Conservation (phyloP, 23 red algal species). For the Gracilariopsis chorda region DNA sequence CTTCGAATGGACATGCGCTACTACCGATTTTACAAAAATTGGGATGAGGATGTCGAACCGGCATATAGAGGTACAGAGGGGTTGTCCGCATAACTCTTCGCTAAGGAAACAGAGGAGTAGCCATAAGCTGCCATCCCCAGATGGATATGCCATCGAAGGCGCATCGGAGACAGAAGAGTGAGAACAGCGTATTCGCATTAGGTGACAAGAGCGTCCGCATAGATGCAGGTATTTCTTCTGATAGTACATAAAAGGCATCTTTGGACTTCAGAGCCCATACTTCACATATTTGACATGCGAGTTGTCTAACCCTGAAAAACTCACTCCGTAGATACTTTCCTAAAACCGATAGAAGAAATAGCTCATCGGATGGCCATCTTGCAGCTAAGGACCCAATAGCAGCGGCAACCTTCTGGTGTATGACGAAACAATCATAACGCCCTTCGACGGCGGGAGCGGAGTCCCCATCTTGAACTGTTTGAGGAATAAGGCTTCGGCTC, state of each 20-base stretch:
- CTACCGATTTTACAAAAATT: no score
- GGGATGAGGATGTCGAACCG: no score
- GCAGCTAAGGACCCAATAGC: constrained; percentile 48
- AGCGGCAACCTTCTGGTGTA: constrained; percentile 56
- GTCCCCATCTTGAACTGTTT: constrained; percentile 31
- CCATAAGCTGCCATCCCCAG: no score
- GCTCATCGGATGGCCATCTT: constrained; percentile 38
- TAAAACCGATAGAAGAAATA: background rate
- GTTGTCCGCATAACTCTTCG: no score
- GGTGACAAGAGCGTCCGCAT: background rate
- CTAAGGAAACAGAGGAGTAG: no score
- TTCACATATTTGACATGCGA: constrained; percentile 42
- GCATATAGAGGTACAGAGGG: no score
- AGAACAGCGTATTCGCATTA: constrained; percentile 10
- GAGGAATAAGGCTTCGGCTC: constrained; percentile 15
- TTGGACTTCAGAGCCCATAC: constrained; percentile 23
- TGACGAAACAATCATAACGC: constrained; percentile 50
- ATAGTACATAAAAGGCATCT: background rate
- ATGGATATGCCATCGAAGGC: no score
- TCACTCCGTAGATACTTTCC: background rate
- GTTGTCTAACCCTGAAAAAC: constrained; percentile 17
- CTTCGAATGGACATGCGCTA: no score
- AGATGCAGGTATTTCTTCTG: background rate
- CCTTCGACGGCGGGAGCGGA: constrained; percentile 54
- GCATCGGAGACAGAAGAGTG: no score